These are phyloP conservation scores for Anisodus tanguticus DNA, from an alignment of 257 asterid species.

Conservation along the genomic window DNA sequence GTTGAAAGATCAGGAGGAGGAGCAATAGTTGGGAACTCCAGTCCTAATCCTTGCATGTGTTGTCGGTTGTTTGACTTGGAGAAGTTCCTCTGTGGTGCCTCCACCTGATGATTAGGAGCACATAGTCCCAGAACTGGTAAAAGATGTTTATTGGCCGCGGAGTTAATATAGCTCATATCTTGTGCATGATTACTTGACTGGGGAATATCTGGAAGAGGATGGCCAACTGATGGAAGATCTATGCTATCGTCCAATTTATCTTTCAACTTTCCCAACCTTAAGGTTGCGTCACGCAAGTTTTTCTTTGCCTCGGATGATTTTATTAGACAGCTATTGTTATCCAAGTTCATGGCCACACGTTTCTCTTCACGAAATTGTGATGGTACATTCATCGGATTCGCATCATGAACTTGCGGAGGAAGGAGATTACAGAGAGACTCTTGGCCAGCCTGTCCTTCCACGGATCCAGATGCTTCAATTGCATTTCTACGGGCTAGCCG, in stretches of 20 bases:
- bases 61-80: constrained; percentile 38
- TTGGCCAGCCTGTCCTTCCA: constrained; percentile 43
- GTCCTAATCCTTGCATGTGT: constrained; percentile 35
- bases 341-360: constrained; percentile 41
- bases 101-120: constrained; percentile 52
- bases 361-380: constrained; percentile 53
- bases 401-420: constrained; percentile 46
- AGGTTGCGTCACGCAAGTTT: constrained; percentile 45
- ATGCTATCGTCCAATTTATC: constrained; percentile 43
- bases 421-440: constrained; percentile 41
- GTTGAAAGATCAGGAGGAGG: constrained; percentile 38
- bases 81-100: constrained; percentile 41
- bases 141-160: constrained; percentile 33
- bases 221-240: constrained; percentile 50
- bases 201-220: constrained; percentile 41
- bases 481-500: constrained; percentile 59
- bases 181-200: constrained; percentile 36
- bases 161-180: constrained; percentile 34
- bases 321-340: constrained; percentile 36
- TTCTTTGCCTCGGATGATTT: constrained; percentile 43
- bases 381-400: constrained; percentile 41
- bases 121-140: constrained; percentile 49
- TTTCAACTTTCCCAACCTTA: constrained; percentile 50
- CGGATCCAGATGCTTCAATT: constrained; percentile 44
- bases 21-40: constrained; percentile 39